Base-by-base conservation (phyloP, 2,329 filamentous ascomycete genomes). In the Colletotrichum spinosum region DNA sequence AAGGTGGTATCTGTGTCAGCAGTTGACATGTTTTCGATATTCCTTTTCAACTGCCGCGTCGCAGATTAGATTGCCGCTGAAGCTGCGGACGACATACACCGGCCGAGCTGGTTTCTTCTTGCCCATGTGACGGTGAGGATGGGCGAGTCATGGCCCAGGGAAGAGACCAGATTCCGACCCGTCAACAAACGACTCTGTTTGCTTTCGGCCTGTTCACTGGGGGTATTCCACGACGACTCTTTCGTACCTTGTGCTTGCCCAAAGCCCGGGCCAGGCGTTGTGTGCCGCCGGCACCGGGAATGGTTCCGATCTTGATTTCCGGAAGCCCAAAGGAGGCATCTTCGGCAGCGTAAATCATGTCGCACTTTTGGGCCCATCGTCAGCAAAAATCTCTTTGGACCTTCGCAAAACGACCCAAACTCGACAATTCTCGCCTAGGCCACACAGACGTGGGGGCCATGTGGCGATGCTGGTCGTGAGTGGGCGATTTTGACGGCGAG, bases 201-300 rank as follows among this genome's bases (percentile, higher is more conserved):
- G 25, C 25, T 25, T 25, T 25, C 25, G 25, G 1, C 4, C 25
- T 25, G 25, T 25, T 25, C 25, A 25, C 25, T 25, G 3, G 25
- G 25, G 25, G 25, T 25, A 25, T 25, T 25, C 25, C 25, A 25
- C 25, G 25, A 5, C 25, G 4, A 25, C 4, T 25, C 25, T 4
- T 25, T 25, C 25, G 25, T 67, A 79, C 78, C 70, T 76, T 77
- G 73, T 75, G 79, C 71, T 80, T 80, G 66, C 78, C 78, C 25
- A 80, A 69, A n/a, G 76, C 75, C 55, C 73, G 75, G 34, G 79
- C 80, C 51, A 80, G 70, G 38, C 79, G 72, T 61, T 80, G 78
- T 13, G 79, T 80, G 17, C 78, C 79, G 8, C 79, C 78, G 4
- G 76, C 77, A 10, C 78, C 78, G 8, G 78, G 79, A 49, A 80